Base-by-base conservation (phyloP, 352 stramenopile genomes). In the Saprolegnia parasitica region DNA sequence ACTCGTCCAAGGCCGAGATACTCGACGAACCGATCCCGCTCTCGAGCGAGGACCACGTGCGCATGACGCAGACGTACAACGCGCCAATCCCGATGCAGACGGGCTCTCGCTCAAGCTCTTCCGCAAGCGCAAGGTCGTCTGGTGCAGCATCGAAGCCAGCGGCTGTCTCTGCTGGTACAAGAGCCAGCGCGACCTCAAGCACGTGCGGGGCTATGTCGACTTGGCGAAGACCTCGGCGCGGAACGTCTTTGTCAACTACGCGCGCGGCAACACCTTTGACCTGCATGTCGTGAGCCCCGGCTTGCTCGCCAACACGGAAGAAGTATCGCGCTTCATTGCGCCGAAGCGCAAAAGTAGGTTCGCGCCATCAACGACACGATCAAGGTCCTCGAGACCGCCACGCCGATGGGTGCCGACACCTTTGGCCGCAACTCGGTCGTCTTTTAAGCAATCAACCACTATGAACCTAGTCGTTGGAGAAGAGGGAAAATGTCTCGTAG, bases 351-450 rank as follows among this genome's bases (percentile, higher is more conserved):
- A 10, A 24, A 24, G 21, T 70, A 46, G 63, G 63, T 70, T 3
- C 10, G 50, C 32, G 29, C 37, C 26, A n/a, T 70, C 11, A 5
- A 39, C 9, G 54, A 70, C 46, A 70, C 63, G 13, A 40, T 70
- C 42, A 15, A 39, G 23, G 5, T 61, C n/a, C 54, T 70, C 32
- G 42, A 70, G 39, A 61, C 55, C 32, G 42, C 63, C 1, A 45
- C 62, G n/a, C 63, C 54, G 35, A 39, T 18, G 11, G 20, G 29
- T 8, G 45, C 18, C 29, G 63, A 70, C 23, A 5, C 26, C 10
- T 70, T 47, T 56, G 50, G 63, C 16, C 63, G 63, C 39, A 70
- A 70, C 29, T 70, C 63, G 35, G 47, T 70, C 63, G 63, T 70
- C 29, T 70, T 61, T 49, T 70, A 66, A 66, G n/a, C n/a, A n/a